Conservation (phyloP, 768 basidiomycete genomes). For the Leccinum uliginosum region DNA sequence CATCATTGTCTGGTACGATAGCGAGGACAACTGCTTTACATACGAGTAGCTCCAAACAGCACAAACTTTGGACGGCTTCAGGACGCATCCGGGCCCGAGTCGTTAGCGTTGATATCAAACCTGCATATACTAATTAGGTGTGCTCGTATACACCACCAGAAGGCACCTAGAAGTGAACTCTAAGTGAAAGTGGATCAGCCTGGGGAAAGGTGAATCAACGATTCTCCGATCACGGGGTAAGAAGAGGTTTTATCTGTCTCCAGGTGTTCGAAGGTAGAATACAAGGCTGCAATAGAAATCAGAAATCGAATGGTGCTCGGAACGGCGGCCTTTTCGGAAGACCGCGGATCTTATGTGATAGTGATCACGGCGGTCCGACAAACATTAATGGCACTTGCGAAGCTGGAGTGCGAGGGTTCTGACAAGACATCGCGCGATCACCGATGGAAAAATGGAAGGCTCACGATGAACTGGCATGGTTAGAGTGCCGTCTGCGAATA, state of each 20-base stretch:
- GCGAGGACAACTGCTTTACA: too few species aligned
- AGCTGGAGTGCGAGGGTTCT: conserved; percentile 23
- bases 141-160: background rate
- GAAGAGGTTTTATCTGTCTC: background rate
- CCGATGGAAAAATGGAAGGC: conserved; percentile 8
- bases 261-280: background rate
- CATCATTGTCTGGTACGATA: background rate
- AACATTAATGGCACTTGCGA: conserved; percentile 53
- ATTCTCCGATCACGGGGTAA: background rate
- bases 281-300: conserved; percentile 57
- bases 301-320: conserved; percentile 73
- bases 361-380: conserved; percentile 22
- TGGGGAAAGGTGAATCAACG: background rate
- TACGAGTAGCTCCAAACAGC: background rate
- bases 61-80: background rate
- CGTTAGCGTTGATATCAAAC: background rate
- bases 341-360: conserved; percentile 75
- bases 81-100: background rate
- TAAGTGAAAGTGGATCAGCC: background rate
- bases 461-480: conserved; percentile 40
- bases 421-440: conserved; percentile 70
- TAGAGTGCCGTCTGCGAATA: conserved; percentile 68
- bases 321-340: conserved; percentile 65
- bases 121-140: background rate
- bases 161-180: background rate